Evolutionary conservation across 495 filamentous ascomycete species (phyloP), one percentile per base, ranked within the genome.

Genomic region (Talaromyces thailandensis): DNA sequence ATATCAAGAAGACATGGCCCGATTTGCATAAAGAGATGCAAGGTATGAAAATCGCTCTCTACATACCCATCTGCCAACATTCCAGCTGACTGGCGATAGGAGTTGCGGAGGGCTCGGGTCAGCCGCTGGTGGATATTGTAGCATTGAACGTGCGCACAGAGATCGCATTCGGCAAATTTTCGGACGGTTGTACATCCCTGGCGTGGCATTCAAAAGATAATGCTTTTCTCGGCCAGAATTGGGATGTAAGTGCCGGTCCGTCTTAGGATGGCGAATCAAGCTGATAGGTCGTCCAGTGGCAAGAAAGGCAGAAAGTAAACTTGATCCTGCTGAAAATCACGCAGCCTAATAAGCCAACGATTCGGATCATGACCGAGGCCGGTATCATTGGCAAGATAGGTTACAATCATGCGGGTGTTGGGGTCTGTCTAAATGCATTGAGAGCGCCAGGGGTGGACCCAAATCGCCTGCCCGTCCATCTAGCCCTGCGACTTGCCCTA

Each of bases 331-430:
- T 61, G 58, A 28, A 61, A 21, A 61, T 61, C 43, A 28, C 21
- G 24, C 58, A 52, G 26, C 29, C 29, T 32, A 40, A 55, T 28
- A 32, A 26, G n/a, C 53, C 62, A 28, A 32, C 16, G 21, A 57
- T 63, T 29, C 29, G 68, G 7, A 77, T 76, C 72, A 70, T 82
- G 48, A 82, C 80, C 1, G 79, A 89, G 73, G 87, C 86, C 18
- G 87, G 87, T 1, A 82, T 89, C n/a, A 81, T 90, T 21, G 85
- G 86, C 21, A 91, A 91, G 67, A 88, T 90, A 45, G 87, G 88
- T 1, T 75, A 88, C 67, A 89, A 89, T 65, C 74, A 72, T 14
- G 69, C 72, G 0, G 84, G 85, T 2, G 85, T 89, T 1, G 86
- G 86, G 3, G 82, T 82, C n/a, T 85, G 81, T 52, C 73, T 90